These are phyloP conservation scores for Panaeolus cyanescens DNA, from an alignment of 768 basidiomycete genomes.

Conservation along the genomic window DNA sequence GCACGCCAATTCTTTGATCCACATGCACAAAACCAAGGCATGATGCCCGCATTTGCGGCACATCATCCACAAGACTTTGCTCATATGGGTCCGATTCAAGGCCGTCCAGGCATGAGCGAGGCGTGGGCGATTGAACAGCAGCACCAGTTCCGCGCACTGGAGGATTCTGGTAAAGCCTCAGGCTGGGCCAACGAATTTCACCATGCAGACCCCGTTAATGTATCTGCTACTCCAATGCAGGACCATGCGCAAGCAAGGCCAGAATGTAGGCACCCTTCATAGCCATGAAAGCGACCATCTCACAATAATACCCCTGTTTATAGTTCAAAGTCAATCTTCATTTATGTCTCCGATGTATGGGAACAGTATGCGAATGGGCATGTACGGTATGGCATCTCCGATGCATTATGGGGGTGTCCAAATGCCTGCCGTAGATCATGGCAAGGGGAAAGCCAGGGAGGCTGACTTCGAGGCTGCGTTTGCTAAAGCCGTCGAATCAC, in stretches of 20 bases:
- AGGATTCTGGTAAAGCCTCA: constrained; percentile 30
- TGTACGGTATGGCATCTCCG: constrained; percentile 34
- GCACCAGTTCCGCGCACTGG: constrained; percentile 34
- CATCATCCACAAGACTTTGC: constrained; percentile 30
- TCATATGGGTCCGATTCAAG: constrained; percentile 30
- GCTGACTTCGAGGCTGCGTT: constrained; percentile 88
- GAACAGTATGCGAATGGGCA: constrained; percentile 38
- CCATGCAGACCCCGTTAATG: constrained; percentile 22
- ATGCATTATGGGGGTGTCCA: constrained; percentile 35
- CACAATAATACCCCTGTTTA: background rate
- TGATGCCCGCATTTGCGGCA: constrained; percentile 34
- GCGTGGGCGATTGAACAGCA: constrained; percentile 57
- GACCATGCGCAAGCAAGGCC: constrained; percentile 31
- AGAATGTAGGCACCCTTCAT: constrained; percentile 36
- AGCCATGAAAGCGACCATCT: background rate
- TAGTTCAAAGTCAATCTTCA: constrained; percentile 44
- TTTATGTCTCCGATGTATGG: constrained; percentile 42
- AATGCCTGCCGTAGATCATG: constrained; percentile 41
- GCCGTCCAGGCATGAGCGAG: constrained; percentile 42
- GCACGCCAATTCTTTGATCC: constrained; percentile 81
- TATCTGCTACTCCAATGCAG: constrained; percentile 30
- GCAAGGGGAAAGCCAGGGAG: constrained; percentile 80
- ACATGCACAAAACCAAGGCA: constrained; percentile 32
- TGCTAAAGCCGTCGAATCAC: constrained; percentile 60
- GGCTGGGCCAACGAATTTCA: constrained; percentile 65